Conservation (phyloP, 2,329 filamentous ascomycete genomes). For the Penicillium brasilianum region DNA sequence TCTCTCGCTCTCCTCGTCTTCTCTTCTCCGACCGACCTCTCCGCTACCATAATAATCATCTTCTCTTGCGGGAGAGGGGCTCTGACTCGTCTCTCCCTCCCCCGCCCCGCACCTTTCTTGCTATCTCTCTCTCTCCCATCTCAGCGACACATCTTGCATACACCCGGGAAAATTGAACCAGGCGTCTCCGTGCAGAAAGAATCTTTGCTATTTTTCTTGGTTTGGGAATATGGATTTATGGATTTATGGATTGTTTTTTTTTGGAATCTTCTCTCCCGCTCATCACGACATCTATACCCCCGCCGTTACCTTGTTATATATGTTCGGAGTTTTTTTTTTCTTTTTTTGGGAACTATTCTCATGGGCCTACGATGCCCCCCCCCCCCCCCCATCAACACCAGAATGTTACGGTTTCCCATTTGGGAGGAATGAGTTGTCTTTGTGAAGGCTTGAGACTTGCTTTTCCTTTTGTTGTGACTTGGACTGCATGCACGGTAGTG, state of each 20-base stretch:
- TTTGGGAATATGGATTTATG: conserved; percentile 5
- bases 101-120: not conserved
- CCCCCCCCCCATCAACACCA: no score
- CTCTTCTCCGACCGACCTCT: not conserved
- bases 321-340: conserved; percentile 14
- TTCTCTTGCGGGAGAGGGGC: not conserved
- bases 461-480: not conserved
- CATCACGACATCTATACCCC: conserved; percentile 6
- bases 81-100: not conserved
- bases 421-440: not conserved
- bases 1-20: not conserved
- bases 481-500: not conserved
- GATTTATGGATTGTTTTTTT: conserved; percentile 4
- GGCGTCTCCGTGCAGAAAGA: conserved; percentile 16
- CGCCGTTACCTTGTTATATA: conserved; percentile 10
- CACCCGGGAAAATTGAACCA: conserved; percentile 8
- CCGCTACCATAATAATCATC: not conserved
- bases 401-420: conserved; percentile 13
- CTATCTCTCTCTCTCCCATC: conserved; percentile 4
- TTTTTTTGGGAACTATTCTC: not conserved
- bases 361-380: conserved; percentile 13
- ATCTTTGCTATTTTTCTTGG: not conserved
- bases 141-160: conserved; percentile 27
- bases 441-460: not conserved
- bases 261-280: conserved; percentile 1